Conservation (phyloP, 2,329 filamentous ascomycete genomes). For the Penicillium brasilianum region DNA sequence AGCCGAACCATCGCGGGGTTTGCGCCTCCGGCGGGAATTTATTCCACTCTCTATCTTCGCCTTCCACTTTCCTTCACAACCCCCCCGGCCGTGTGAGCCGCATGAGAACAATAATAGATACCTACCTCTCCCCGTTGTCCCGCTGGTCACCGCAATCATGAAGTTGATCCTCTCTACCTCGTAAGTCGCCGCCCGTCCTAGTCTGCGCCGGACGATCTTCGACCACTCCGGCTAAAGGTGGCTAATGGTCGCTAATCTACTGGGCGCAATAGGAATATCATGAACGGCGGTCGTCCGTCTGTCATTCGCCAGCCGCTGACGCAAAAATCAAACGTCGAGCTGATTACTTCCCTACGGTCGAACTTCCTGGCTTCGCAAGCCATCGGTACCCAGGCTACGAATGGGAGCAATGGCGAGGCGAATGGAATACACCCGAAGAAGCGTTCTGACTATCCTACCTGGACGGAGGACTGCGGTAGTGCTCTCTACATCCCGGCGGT, state of each 20-base stretch:
- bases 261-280: conserved; percentile 69
- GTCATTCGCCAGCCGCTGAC: conserved; percentile 79
- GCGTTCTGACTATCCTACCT: conserved; percentile 53
- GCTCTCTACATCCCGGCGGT: conserved; percentile 78
- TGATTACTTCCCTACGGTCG: conserved; percentile 83
- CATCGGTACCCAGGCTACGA: conserved; percentile 47
- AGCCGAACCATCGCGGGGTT: conserved; percentile 32
- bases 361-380: conserved; percentile 79
- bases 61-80: not conserved
- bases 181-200: conserved; percentile 58
- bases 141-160: conserved; percentile 65
- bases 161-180: conserved; percentile 85
- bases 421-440: conserved; percentile 15
- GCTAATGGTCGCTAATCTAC: not conserved
- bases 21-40: conserved; percentile 2
- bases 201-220: not conserved
- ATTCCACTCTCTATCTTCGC: not conserved
- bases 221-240: not conserved
- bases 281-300: conserved; percentile 78
- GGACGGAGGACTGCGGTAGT: conserved; percentile 69
- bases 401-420: conserved; percentile 19
- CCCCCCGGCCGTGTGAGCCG: no score
- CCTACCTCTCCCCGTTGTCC: not conserved
- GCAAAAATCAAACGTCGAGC: conserved; percentile 88
- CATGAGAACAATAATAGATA: not conserved